Conservation (phyloP, 2,329 filamentous ascomycete genomes). For the Mariannaea sp. region DNA sequence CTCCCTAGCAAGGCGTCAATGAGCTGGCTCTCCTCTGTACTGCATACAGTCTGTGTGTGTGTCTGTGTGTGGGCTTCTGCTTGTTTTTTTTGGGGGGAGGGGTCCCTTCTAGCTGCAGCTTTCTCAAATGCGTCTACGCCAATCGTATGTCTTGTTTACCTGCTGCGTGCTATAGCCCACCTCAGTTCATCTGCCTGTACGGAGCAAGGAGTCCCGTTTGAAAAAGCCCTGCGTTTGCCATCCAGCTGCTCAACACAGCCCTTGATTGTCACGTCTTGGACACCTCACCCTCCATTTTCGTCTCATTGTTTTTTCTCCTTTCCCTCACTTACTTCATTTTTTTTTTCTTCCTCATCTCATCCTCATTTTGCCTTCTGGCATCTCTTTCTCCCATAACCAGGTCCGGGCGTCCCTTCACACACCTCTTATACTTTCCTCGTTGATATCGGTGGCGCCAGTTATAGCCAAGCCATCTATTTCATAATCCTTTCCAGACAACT, state of each 20-base stretch:
- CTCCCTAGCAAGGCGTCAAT: conserved; percentile 3
- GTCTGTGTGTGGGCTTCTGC: too few species aligned
- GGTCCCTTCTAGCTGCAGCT: conserved; percentile 13
- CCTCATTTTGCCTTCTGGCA: too few species aligned
- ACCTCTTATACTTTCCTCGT: not conserved
- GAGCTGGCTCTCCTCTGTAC: conserved; percentile 9
- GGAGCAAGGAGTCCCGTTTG: not conserved
- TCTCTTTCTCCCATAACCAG: not conserved
- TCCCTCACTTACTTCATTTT: not conserved
- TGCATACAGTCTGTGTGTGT: too few species aligned
- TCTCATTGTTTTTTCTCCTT: not conserved
- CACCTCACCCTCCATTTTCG: too few species aligned
- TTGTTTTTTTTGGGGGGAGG: conserved; percentile 5
- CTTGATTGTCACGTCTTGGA: conserved; percentile 1
- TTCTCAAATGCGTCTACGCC: conserved; percentile 8
- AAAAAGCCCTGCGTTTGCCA: conserved; percentile 6
- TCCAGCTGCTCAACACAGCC: too few species aligned
- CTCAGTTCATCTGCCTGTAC: not conserved
- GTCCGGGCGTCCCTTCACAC: not conserved
- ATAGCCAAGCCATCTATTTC: not conserved
- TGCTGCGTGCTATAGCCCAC: not conserved
- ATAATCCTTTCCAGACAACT: conserved; percentile 8
- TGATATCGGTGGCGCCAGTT: conserved; percentile 6
- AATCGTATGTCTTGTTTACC: conserved; percentile 5
- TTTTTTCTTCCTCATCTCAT: not conserved